These are phyloP conservation scores for Xanthoceras sorbifolium DNA, from an alignment of 345 rosid genomes.

Conservation along the genomic window DNA sequence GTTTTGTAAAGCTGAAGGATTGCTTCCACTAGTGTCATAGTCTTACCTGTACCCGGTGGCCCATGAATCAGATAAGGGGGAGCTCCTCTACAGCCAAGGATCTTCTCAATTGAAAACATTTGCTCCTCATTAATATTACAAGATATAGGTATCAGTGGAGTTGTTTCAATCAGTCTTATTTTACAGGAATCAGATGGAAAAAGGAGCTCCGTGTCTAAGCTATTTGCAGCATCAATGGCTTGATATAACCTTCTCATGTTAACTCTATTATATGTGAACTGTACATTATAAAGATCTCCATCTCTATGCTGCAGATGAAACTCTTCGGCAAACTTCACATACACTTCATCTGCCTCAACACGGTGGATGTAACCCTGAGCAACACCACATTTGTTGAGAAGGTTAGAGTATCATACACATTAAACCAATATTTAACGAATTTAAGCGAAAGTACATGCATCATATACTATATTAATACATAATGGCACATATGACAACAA, in stretches of 20 bases:
- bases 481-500: background rate
- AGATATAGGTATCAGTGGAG: slow-evolving; percentile 57
- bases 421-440: background rate
- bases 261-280: slow-evolving; percentile 68
- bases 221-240: slow-evolving; percentile 63
- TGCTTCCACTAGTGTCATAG: slow-evolving; percentile 82
- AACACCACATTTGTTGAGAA: slow-evolving; percentile 13
- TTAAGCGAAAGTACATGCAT: background rate
- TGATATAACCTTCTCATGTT: slow-evolving; percentile 75
- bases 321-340: slow-evolving; percentile 56
- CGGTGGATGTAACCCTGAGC: slow-evolving; percentile 76
- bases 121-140: slow-evolving; percentile 80
- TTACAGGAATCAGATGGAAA: slow-evolving; percentile 56
- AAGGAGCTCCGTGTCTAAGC: slow-evolving; percentile 49
- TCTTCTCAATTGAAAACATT: slow-evolving; percentile 62
- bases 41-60: slow-evolving; percentile 98
- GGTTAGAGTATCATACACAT: background rate
- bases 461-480: background rate
- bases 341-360: slow-evolving; percentile 87
- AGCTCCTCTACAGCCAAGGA: slow-evolving; percentile 80
- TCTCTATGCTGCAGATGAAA: slow-evolving; percentile 51
- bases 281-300: slow-evolving; percentile 63
- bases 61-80: slow-evolving; percentile 88
- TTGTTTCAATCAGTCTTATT: slow-evolving; percentile 52
- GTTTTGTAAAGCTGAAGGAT: slow-evolving; percentile 69